Conservation (phyloP, 2,329 filamentous ascomycete genomes). For the Colletotrichum spaethianum region DNA sequence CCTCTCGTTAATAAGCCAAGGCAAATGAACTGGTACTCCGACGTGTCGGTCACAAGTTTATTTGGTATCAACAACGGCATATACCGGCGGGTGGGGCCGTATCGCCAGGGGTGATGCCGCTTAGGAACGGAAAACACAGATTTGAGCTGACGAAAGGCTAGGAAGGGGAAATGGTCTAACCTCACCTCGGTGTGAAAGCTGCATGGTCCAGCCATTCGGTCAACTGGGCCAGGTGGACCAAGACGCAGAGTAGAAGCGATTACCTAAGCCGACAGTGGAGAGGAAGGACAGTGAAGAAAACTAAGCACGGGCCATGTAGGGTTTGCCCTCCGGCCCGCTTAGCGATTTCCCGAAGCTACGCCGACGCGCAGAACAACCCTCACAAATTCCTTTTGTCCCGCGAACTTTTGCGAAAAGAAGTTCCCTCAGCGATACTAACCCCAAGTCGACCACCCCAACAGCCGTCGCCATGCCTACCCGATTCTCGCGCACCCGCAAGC, state of each 20-base stretch:
- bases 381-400: slow-evolving; percentile 49
- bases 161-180: background rate
- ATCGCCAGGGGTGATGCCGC: slow-evolving; percentile 6
- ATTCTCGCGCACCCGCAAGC: slow-evolving; percentile 83
- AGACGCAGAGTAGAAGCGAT: rapidly evolving
- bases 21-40: background rate
- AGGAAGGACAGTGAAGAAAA: rapidly evolving
- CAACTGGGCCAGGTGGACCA: background rate
- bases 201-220: background rate
- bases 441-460: slow-evolving; percentile 48
- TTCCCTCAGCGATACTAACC: slow-evolving; percentile 52
- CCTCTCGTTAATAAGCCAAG: no score
- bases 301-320: slow-evolving; percentile 49
- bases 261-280: background rate
- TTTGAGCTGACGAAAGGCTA: background rate
- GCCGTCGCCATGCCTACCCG: slow-evolving; percentile 69
- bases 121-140: background rate
- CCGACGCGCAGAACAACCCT: slow-evolving; percentile 56
- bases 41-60: background rate
- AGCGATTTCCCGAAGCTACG: slow-evolving; percentile 52
- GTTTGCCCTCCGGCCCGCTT: slow-evolving; percentile 58
- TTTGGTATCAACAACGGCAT: background rate
- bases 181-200: background rate
- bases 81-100: background rate
- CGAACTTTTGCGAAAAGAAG: slow-evolving; percentile 49